Evolutionary conservation across 2,329 filamentous ascomycete species (phyloP).

Genomic region (Metarhizium sp.): DNA sequence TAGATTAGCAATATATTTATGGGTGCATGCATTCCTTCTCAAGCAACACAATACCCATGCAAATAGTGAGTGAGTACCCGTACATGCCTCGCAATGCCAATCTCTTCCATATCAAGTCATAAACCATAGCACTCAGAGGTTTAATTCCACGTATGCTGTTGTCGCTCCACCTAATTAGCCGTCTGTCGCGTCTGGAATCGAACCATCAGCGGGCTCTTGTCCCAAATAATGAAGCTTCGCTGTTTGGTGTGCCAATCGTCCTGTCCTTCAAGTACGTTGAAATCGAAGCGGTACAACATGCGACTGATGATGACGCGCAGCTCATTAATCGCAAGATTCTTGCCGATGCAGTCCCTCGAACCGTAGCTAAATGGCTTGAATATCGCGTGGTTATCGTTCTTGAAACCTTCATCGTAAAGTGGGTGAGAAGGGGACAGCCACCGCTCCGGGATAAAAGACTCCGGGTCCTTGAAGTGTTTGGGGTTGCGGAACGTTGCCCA

Average conservation of each 20-base stretch:
- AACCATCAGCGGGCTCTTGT: constrained; percentile 11
- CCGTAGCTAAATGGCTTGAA: constrained; percentile 30
- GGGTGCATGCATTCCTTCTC: no score
- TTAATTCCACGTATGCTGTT: no score
- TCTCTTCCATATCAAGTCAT: no score
- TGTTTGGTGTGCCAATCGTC: constrained; percentile 13
- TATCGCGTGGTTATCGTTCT: constrained; percentile 25
- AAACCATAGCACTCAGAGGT: no score
- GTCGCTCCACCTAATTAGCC: neutral
- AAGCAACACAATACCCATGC: no score
- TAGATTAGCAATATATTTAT: no score
- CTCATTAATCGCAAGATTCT: constrained; percentile 34
- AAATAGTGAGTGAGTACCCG: no score
- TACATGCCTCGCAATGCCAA: no score
- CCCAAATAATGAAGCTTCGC: constrained; percentile 10
- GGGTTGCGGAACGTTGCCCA: constrained; percentile 34
- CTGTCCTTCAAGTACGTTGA: constrained; percentile 19
- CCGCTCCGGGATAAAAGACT: constrained; percentile 37
- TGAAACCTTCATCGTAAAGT: constrained; percentile 27
- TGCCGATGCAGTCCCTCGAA: constrained; percentile 30
- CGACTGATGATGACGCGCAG: constrained; percentile 36
- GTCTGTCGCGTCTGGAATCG: neutral
- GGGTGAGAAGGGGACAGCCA: constrained; percentile 21
- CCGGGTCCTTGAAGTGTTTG: constrained; percentile 33
- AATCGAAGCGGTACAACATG: constrained; percentile 36